Evolutionary conservation across 2,329 filamentous ascomycete species (phyloP).

Genomic region (Aspergillus transmontanensis): DNA sequence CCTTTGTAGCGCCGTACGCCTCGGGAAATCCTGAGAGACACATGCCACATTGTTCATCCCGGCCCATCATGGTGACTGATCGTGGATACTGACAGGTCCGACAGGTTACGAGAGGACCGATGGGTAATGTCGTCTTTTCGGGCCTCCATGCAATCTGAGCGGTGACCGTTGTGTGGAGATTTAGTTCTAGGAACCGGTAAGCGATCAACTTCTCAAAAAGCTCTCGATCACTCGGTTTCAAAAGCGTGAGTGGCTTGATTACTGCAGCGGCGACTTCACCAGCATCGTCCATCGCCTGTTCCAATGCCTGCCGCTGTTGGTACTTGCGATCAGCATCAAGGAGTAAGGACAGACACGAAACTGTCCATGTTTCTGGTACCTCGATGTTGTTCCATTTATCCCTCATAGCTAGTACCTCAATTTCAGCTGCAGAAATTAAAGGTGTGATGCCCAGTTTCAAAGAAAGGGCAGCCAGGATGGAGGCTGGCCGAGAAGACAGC

Average conservation of each 20-base stretch:
- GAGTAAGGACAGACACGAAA: slow-evolving; percentile 49
- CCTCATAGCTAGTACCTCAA: slow-evolving; percentile 46
- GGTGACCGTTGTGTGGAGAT: slow-evolving; percentile 49
- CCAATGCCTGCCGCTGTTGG: slow-evolving; percentile 14
- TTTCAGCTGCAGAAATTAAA: slow-evolving; percentile 44
- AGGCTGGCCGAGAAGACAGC: slow-evolving; percentile 48
- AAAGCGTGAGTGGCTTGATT: neutral
- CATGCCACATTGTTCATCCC: slow-evolving; percentile 44
- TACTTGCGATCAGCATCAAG: slow-evolving; percentile 50
- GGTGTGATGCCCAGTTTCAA: slow-evolving; percentile 53
- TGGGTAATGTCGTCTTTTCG: slow-evolving; percentile 44
- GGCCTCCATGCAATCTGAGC: slow-evolving; percentile 52
- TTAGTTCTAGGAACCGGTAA: slow-evolving; percentile 46
- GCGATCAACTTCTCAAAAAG: neutral
- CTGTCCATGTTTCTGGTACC: slow-evolving; percentile 55
- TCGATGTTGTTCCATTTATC: slow-evolving; percentile 52
- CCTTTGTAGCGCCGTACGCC: neutral
- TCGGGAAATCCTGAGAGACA: slow-evolving; percentile 29
- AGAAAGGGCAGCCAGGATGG: slow-evolving; percentile 51
- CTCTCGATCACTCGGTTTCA: neutral
- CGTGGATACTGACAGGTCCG: slow-evolving; percentile 48
- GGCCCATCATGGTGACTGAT: slow-evolving; percentile 54
- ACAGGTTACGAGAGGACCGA: slow-evolving; percentile 51
- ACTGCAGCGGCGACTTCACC: neutral
- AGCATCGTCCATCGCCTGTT: neutral